Evolutionary conservation across 768 basidiomycete species (phyloP), one percentile per base, ranked within the genome.

Genomic region (Rickenella mellea): DNA sequence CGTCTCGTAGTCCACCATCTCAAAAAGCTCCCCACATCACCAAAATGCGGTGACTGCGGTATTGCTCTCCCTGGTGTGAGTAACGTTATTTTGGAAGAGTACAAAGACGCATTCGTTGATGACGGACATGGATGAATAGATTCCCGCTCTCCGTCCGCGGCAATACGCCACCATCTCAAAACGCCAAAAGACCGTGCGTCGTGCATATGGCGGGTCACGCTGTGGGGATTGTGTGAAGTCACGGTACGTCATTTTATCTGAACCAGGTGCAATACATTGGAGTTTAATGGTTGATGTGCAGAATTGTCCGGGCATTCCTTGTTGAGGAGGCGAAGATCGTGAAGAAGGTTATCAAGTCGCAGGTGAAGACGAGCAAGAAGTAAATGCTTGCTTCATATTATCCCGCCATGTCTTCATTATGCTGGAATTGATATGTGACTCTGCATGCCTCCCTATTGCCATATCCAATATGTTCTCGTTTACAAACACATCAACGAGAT

Each of bases 301-400:
- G 96, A 49, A 93, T 99, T 55, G 83, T 98, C 54, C 88, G 96
- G 46, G 92, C 96, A 49, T 99, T 99, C 82, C 69, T 99, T 47
- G 88, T 99, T 29, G 96, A 98, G 74, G 96, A 99, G 73, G 96
- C 96, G 33, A 98, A 98, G 75, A 98, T 99, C 56, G 96, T 99
- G 61, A 99, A 99, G 83, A 84, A 79, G 69, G 94, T 98, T 54
- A 92, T 97, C 76, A 96, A 96, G 74, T 83, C 84, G 59, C 89
- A 88, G 66, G 68, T 77, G 63, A 73, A 64, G 53, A 42, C 59
- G 11, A 28, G 25, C 27, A 42, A 45, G 42, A 50, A 50, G 46
- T 51, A 49, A 28, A 37, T 27, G 26, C 24, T 12, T 24, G 40
- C 3, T 17, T 36, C n/a, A n/a, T n/a, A n/a, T n/a, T n/a, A n/a